Evolutionary conservation across 1,284 basidiomycete genomes (phyloP).

Genomic region (Microbotryum saponariae): DNA sequence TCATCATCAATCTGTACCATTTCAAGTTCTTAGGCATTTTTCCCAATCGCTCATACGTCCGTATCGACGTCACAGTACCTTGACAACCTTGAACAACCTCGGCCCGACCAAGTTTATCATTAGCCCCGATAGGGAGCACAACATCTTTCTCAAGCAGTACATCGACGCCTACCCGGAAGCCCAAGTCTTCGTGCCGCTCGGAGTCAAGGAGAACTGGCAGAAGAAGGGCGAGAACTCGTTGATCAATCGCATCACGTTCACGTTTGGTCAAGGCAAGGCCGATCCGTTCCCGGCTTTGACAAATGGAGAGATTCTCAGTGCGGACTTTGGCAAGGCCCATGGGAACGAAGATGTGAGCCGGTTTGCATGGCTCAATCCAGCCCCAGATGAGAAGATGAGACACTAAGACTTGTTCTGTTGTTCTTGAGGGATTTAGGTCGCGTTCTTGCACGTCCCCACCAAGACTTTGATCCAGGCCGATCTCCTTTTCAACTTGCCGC

Average conservation of each 20-base stretch:
- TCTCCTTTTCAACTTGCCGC: slow-evolving; percentile 80
- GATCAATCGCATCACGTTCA: slow-evolving; percentile 6
- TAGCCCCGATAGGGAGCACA: slow-evolving; percentile 21
- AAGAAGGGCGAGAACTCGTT: slow-evolving; percentile 24
- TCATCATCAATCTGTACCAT: slow-evolving; percentile 15
- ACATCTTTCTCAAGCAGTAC: slow-evolving; percentile 18
- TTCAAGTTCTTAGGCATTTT: too few species aligned
- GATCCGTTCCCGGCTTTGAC: slow-evolving; percentile 31
- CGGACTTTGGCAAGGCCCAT: slow-evolving; percentile 25
- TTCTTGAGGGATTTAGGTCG: slow-evolving; percentile 57
- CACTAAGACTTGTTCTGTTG: slow-evolving; percentile 1
- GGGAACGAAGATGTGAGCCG: slow-evolving; percentile 28
- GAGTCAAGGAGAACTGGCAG: slow-evolving; percentile 19
- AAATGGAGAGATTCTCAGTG: slow-evolving; percentile 28
- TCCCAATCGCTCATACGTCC: too few species aligned
- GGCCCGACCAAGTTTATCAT: neutral
- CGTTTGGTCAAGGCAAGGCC: slow-evolving; percentile 19
- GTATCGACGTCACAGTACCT: neutral
- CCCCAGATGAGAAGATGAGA: neutral
- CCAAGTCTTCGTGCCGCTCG: slow-evolving; percentile 29
- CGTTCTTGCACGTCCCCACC: slow-evolving; percentile 71
- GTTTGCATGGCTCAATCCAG: neutral
- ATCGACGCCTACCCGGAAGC: slow-evolving; percentile 30
- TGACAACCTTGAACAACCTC: neutral
- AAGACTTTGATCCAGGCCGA: slow-evolving; percentile 80